Evolutionary conservation across 1,284 basidiomycete species (phyloP), one percentile per base, ranked within the genome.

Genomic region (Malassezia caprae): DNA sequence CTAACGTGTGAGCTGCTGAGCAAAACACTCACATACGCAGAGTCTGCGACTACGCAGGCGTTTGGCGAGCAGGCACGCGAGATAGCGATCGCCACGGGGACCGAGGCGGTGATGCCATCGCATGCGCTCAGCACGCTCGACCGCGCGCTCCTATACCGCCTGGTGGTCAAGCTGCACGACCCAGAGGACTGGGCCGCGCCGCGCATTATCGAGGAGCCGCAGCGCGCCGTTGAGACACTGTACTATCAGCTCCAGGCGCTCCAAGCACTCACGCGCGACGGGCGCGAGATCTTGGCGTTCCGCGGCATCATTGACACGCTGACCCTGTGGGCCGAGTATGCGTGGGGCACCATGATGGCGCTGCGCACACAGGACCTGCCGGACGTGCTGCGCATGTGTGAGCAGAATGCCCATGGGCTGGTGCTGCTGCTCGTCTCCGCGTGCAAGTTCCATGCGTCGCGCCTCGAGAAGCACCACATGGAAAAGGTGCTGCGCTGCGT

Each of bases 391-490:
- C 59, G 66, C 3, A 28, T 56, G 13, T 44, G 59, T 28, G 72
- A 74, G 51, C 54, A 64, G 37, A 61, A 60, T 21, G 50, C 71
- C 10, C 59, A 65, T 26, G 46, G 59, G 1, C 59, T 62, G 35
- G 46, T 74, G n/a, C 56, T 63, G 21, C 53, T 74, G 15, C 50
- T 71, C 23, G 62, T 64, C 7, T 58, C 62, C 24, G 64, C 69
- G 11, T 58, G 72, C 59, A 74, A 73, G 53, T 74, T 69, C 48
- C 62, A 60, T 52, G 71, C 71, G 37, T 58, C 71, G 19, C 44
- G 51, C 26, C 41, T 52, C 12, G 31, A 52, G 13, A 32, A 41
- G 26, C 11, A 37, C 39, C 50, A 43, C n/a, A 37, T 52, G 34
- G 17, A 48, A 15, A 17, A 27, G n/a, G 30, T 37, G 19, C 37